These are phyloP conservation scores for Kondoa subrosea DNA, from an alignment of 768 basidiomycete species.

Conservation along the genomic window DNA sequence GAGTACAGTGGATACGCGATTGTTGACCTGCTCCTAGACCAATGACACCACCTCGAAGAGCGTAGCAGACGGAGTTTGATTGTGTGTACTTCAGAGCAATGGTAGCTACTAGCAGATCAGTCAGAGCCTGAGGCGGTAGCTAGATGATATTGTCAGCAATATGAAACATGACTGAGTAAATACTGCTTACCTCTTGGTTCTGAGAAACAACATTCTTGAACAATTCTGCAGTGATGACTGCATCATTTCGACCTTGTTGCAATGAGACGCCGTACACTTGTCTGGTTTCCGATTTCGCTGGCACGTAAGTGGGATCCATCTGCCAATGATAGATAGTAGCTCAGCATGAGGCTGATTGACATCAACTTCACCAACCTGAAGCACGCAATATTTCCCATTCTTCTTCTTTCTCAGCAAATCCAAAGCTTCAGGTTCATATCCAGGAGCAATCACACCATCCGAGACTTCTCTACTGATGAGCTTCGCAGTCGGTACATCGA, in stretches of 20 bases:
- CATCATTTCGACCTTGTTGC: slow-evolving; percentile 78
- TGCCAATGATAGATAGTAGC: slow-evolving; percentile 29
- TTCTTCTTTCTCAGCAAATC: slow-evolving; percentile 91
- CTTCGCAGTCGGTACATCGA: slow-evolving; percentile 82
- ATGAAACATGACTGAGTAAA: slow-evolving; percentile 36
- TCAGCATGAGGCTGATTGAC: not conserved
- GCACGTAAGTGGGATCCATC: slow-evolving; percentile 76
- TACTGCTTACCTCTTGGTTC: slow-evolving; percentile 39
- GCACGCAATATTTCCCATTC: slow-evolving; percentile 92
- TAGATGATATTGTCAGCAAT: slow-evolving; percentile 28
- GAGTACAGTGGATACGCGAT: slow-evolving; percentile 97
- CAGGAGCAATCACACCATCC: slow-evolving; percentile 93
- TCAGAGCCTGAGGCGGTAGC: slow-evolving; percentile 59
- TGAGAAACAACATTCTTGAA: slow-evolving; percentile 79
- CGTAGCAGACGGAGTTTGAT: slow-evolving; percentile 95
- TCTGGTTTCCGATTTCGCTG: slow-evolving; percentile 67
- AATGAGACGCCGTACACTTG: slow-evolving; percentile 86
- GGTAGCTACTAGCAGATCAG: slow-evolving; percentile 90
- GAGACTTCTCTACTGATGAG: slow-evolving; percentile 99
- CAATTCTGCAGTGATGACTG: slow-evolving; percentile 59
- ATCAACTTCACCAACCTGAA: slow-evolving; percentile 63
- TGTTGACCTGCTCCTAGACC: slow-evolving; percentile 97
- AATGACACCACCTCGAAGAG: slow-evolving; percentile 74
- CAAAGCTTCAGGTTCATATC: slow-evolving; percentile 70
- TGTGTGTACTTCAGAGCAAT: slow-evolving; percentile 97